Percentiles rank a stretch among this genome's conserved stretches.
These are phyloP conservation scores for Chrysanthemum lavandulifolium DNA, from an alignment of 129 eudicot species.

Conservation along the genomic window DNA sequence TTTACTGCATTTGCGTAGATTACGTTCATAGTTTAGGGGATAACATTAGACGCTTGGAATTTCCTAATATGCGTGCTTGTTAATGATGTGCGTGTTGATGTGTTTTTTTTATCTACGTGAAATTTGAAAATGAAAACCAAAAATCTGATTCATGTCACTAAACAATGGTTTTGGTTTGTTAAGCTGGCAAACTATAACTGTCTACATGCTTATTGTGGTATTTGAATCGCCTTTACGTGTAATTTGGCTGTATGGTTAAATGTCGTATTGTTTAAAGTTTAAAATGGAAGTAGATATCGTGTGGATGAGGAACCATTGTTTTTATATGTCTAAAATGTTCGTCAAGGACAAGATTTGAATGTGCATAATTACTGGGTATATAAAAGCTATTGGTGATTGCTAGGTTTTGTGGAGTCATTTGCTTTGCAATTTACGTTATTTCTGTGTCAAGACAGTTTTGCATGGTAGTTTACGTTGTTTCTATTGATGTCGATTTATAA, in stretches of 20 bases:
- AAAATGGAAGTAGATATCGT: not conserved
- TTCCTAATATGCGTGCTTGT: not conserved
- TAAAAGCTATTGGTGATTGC: not conserved
- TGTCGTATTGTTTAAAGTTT: not conserved
- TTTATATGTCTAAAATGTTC: not conserved
- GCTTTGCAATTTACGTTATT: not conserved
- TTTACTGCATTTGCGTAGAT: conserved; percentile 19
- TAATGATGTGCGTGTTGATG: not conserved
- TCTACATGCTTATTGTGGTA: not conserved
- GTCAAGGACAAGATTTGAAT: not conserved
- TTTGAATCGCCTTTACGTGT: not conserved
- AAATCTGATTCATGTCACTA: too few relatives aligned
- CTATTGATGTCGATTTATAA: not conserved
- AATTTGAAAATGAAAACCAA: too few relatives aligned
- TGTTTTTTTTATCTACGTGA: too few relatives aligned
- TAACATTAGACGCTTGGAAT: not conserved
- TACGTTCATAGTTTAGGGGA: not conserved
- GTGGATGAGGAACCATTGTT: conserved; percentile 5
- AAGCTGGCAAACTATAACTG: not conserved
- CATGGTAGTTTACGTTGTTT: conserved; percentile 2
- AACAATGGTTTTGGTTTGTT: not conserved
- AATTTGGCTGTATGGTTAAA: too few relatives aligned
- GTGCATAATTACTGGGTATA: not conserved
- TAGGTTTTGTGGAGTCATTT: not conserved
- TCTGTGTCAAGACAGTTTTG: conserved; percentile 1